These are phyloP conservation scores for Septoria linicola DNA, from an alignment of 2,329 filamentous ascomycete species.

Conservation along the genomic window DNA sequence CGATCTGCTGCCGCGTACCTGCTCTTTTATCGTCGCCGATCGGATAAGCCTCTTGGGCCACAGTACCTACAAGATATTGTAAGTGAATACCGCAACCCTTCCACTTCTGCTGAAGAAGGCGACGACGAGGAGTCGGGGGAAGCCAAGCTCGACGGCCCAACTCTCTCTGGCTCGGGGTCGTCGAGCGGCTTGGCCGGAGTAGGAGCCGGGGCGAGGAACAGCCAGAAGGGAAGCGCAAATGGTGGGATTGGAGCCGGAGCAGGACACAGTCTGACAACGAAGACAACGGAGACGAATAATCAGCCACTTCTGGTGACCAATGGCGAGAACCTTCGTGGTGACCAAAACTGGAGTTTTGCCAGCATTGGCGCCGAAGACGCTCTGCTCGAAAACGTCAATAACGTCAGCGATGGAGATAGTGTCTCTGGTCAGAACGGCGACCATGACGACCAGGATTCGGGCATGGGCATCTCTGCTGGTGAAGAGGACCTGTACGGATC, in stretches of 20 bases:
- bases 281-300: constrained; percentile 24
- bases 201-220: constrained; percentile 44
- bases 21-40: constrained; percentile 90
- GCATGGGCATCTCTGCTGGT: too few species aligned
- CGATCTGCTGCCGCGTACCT: constrained; percentile 76
- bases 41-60: constrained; percentile 74
- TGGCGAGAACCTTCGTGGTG: too few species aligned
- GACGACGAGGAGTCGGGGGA: constrained; percentile 65
- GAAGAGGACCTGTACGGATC: too few species aligned
- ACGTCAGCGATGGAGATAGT: too few species aligned
- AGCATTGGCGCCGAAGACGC: background rate
- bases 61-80: constrained; percentile 70
- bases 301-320: background rate
- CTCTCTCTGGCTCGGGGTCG: constrained; percentile 83
- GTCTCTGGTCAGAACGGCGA: too few species aligned
- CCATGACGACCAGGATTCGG: too few species aligned
- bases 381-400: too few species aligned
- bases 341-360: background rate
- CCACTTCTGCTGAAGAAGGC: constrained; percentile 44
- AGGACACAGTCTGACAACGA: constrained; percentile 32
- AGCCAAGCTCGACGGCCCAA: constrained; percentile 74
- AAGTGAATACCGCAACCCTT: constrained; percentile 58
- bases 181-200: constrained; percentile 84
- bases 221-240: constrained; percentile 21
- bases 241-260: constrained; percentile 28